These are phyloP conservation scores for Serendipita sp. DNA, from an alignment of 768 basidiomycete genomes.

Conservation along the genomic window DNA sequence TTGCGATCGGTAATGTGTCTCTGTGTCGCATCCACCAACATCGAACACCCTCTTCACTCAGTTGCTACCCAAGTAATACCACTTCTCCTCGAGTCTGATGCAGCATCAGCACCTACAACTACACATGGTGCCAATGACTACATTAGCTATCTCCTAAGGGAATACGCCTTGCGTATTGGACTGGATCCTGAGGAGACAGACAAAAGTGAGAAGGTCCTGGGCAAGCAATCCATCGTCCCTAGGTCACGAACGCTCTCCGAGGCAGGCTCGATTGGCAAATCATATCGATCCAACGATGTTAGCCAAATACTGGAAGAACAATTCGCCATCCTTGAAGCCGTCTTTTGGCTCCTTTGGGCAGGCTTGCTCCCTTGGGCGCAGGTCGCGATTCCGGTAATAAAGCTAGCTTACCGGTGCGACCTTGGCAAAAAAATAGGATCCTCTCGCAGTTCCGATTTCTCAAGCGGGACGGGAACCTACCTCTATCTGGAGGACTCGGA, in stretches of 20 bases:
- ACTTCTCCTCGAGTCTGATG: conserved; percentile 28
- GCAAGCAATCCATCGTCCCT: background rate
- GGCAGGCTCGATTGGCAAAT: conserved; percentile 13
- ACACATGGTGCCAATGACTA: conserved; percentile 27
- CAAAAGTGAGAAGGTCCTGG: conserved; percentile 34
- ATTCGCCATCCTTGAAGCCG: conserved; percentile 61
- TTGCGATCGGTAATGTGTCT: conserved; percentile 58
- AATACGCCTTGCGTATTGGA: conserved; percentile 30
- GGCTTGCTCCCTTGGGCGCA: conserved; percentile 49
- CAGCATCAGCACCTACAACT: background rate
- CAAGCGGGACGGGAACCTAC: conserved; percentile 41
- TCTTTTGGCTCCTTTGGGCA: conserved; percentile 82
- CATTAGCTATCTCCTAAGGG: conserved; percentile 39
- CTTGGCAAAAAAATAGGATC: conserved; percentile 20
- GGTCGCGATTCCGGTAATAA: conserved; percentile 45
- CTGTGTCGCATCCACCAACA: conserved; percentile 51
- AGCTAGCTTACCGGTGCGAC: conserved; percentile 45
- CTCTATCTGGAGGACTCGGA: conserved; percentile 65
- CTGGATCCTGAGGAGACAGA: background rate
- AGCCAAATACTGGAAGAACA: conserved; percentile 34
- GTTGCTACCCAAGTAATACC: conserved; percentile 41
- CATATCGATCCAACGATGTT: background rate
- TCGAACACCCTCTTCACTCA: conserved; percentile 35
- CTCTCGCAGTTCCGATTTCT: conserved; percentile 23
- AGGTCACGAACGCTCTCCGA: conserved; percentile 12